phyloP scores from a whole-genome alignment of 176 grass and related monocot genomes.

The Carex myosuroides region DNA sequence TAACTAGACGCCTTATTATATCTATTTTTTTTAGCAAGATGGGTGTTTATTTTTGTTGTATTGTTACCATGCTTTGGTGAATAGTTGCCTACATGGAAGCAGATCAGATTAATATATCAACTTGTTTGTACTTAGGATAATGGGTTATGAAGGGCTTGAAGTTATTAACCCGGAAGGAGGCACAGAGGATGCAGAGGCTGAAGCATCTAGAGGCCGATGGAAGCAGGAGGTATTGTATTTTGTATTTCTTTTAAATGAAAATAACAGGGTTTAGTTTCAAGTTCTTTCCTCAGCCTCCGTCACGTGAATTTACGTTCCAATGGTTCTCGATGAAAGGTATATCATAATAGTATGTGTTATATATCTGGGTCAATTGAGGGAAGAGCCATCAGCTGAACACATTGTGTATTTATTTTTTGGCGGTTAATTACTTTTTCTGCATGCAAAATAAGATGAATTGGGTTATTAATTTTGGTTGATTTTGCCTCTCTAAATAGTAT shows the following conservation, averaged over 20 bases:
- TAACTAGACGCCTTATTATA: not conserved
- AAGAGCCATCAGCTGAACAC: not conserved
- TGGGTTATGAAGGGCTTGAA: slow-evolving; percentile 94
- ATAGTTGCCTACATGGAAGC: not conserved
- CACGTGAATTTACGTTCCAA: not conserved
- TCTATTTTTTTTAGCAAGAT: not conserved
- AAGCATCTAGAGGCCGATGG: slow-evolving; percentile 82
- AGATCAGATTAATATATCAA: slow-evolving; percentile 10
- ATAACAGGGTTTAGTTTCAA: not conserved
- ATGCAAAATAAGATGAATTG: not conserved
- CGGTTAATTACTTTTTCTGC: slow-evolving; percentile 1
- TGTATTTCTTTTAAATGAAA: not conserved
- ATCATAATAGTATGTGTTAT: not conserved
- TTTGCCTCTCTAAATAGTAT: slow-evolving; percentile 2
- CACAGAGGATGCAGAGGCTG: slow-evolving; percentile 77
- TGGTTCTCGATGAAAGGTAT: not conserved
- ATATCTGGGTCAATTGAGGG: not conserved
- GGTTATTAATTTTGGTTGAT: not conserved
- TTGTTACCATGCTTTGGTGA: not conserved
- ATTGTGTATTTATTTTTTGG: not conserved
- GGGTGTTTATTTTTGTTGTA: not conserved
- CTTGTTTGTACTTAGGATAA: slow-evolving; percentile 40
- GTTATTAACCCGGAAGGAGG: slow-evolving; percentile 95
- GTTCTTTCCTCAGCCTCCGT: not conserved
- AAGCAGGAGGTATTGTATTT: slow-evolving; percentile 68